Evolutionary conservation across 768 basidiomycete species (phyloP).

Genomic region (Gyrodon lividus): DNA sequence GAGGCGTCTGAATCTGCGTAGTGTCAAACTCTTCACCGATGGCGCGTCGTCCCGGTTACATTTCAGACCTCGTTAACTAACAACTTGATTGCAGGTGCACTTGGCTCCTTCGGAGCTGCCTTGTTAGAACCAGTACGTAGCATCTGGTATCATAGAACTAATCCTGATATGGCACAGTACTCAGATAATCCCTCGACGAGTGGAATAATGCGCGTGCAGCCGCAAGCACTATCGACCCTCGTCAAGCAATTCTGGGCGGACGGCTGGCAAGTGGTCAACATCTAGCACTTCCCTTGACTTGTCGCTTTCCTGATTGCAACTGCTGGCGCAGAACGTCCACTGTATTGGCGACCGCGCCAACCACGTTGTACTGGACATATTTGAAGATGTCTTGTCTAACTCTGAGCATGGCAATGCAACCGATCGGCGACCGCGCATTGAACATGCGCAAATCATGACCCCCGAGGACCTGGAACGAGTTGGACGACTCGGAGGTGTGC

Average conservation of each 20-base stretch:
- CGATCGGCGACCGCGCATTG: constrained; percentile 73
- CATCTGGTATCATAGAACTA: neutral
- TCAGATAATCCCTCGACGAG: constrained; percentile 68
- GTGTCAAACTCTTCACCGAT: constrained; percentile 76
- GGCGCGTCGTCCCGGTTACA: constrained; percentile 39
- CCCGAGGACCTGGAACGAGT: constrained; percentile 65
- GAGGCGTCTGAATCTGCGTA: constrained; percentile 54
- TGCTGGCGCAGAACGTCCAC: constrained; percentile 67
- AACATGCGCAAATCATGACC: constrained; percentile 90
- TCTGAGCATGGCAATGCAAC: constrained; percentile 23
- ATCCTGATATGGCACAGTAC: constrained; percentile 41
- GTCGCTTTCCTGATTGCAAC: neutral
- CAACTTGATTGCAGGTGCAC: constrained; percentile 53
- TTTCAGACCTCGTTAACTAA: neutral
- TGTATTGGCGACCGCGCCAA: constrained; percentile 91
- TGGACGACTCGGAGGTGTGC: constrained; percentile 70
- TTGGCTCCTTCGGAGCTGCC: constrained; percentile 92
- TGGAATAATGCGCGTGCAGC: constrained; percentile 66
- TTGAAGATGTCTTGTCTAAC: constrained; percentile 56
- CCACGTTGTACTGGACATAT: constrained; percentile 77
- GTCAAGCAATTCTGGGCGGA: constrained; percentile 66
- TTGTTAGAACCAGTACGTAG: constrained; percentile 58
- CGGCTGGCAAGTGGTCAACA: constrained; percentile 81
- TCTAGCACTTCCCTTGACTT: neutral
- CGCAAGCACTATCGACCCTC: constrained; percentile 50